Conservation (phyloP, 2,329 filamentous ascomycete genomes). For the Calonectria hawksworthii region DNA sequence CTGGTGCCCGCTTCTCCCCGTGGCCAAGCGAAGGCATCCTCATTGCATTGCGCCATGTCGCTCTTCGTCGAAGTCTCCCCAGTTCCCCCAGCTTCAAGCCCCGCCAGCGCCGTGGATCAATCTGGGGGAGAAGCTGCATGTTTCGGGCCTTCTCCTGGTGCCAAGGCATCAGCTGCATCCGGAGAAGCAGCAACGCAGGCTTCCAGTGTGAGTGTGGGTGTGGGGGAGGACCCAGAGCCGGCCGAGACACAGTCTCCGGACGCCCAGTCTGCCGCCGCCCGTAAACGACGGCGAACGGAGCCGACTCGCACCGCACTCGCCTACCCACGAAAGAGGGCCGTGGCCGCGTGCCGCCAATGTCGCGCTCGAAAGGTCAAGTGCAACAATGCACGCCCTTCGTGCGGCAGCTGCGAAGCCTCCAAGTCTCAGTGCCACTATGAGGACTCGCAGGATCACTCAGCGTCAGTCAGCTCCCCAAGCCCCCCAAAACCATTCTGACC, state of each 20-base stretch:
- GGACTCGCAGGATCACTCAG: constrained; percentile 13
- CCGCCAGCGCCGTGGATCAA: background rate
- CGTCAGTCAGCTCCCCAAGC: background rate
- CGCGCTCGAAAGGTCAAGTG: constrained; percentile 29
- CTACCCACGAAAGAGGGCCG: constrained; percentile 24
- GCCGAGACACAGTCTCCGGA: background rate
- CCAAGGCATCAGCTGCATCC: background rate
- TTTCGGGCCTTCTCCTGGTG: background rate
- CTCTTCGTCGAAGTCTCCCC: background rate
- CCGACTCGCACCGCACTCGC: background rate
- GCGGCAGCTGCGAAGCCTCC: constrained; percentile 23
- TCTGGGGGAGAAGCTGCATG: background rate
- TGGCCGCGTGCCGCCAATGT: constrained; percentile 25
- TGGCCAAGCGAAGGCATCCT: background rate
- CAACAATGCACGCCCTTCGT: constrained; percentile 24
- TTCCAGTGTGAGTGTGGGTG: background rate
- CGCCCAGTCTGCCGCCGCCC: background rate
- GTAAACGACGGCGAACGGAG: constrained; percentile 2
- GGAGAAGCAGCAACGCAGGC: background rate
- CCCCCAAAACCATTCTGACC: background rate
- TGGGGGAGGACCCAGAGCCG: background rate
- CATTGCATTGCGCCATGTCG: background rate
- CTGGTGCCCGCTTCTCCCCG: background rate
- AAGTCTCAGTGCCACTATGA: constrained; percentile 14
- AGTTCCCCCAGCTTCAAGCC: background rate